Base-by-base conservation (phyloP, 2,329 filamentous ascomycete species). In the Pestalotiopsis sp. region DNA sequence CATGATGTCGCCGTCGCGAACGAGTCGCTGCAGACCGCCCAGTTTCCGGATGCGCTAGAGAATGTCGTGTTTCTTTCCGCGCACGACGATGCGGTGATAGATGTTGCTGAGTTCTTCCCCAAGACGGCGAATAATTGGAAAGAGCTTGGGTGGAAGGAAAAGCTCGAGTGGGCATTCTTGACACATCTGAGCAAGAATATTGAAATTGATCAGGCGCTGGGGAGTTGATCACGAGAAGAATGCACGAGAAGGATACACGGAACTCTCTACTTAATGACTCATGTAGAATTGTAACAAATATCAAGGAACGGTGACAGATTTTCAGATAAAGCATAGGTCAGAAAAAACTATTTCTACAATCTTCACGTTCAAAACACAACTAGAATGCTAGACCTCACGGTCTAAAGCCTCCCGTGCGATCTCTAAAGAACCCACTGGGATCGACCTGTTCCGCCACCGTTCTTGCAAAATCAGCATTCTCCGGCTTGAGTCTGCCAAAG, bases 401-500 rank as follows among this genome's bases (percentile, higher is more conserved):
- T 9, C 66, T 52, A 39, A 67, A 83, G 0, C 82, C 82, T 1
- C 80, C 81, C 2, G 80, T 83, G 45, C 81, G 72, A 25, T 76
- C 72, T 52, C 74, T 73, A 70, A 83, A 83, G 70, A 83, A 72
- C 1, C 78, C 78, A 1, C 76, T 69, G 1, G 80, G 80, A 66
- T 84, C 82, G 23, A 82, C 79, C 11, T 73, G 70, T 0, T 72
- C 71, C 5, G 78, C 74, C 11, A 83, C 80, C 5, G 58, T 39
- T 41, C 73, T 72, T 1, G 80, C 82, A 57, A 83, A 74, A 45
- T 73, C 71, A 58, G 76, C 70, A 66, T 72, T 80, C 71, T 77
- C 78, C 0, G 79, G 75, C 67, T 76, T 79, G 68, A 84, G 67
- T 45, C 82, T 72, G 0, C 76, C 78, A 70, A 79, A 84, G 70